Evolutionary conservation across 495 filamentous ascomycete species (phyloP).

Genomic region (Lindgomyces ingoldianus): DNA sequence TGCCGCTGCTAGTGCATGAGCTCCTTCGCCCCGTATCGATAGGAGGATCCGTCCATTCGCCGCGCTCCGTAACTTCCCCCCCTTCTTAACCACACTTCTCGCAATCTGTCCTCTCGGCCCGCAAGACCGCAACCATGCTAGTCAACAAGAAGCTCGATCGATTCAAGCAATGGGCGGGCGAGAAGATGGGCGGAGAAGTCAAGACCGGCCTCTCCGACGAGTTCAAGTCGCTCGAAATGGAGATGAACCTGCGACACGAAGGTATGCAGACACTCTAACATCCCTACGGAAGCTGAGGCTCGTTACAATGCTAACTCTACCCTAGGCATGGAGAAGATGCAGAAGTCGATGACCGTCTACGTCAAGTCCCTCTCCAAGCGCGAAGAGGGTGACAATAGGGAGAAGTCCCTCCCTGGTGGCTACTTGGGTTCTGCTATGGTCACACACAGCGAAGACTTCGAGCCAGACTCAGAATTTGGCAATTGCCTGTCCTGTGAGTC

Average conservation of each 20-base stretch:
- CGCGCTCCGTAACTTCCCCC: neutral
- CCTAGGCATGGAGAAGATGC: constrained; percentile 86
- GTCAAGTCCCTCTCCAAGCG: constrained; percentile 89
- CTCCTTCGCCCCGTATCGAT: constrained; percentile 6
- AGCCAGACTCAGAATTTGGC: constrained; percentile 87
- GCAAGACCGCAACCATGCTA: constrained; percentile 63
- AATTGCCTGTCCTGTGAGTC: constrained; percentile 73
- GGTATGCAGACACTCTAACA: constrained; percentile 55
- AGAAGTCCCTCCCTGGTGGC: constrained; percentile 79
- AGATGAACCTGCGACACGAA: constrained; percentile 90
- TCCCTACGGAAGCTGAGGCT: neutral
- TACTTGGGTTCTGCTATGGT: constrained; percentile 88
- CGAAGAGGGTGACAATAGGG: constrained; percentile 77
- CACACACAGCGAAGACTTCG: constrained; percentile 90
- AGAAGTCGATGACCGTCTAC: constrained; percentile 84
- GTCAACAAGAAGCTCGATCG: constrained; percentile 95
- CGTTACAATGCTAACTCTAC: neutral
- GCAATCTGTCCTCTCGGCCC: neutral
- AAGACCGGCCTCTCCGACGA: constrained; percentile 89
- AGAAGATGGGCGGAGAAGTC: constrained; percentile 92
- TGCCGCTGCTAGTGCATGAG: neutral
- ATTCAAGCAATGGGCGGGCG: constrained; percentile 97
- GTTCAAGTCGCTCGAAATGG: constrained; percentile 88
- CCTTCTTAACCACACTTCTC: constrained; percentile 1
- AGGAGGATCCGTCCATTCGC: constrained; percentile 8